phyloP scores from a whole-genome alignment of 2,329 filamentous ascomycete genomes.

The Phyllosticta citrichinensis region DNA sequence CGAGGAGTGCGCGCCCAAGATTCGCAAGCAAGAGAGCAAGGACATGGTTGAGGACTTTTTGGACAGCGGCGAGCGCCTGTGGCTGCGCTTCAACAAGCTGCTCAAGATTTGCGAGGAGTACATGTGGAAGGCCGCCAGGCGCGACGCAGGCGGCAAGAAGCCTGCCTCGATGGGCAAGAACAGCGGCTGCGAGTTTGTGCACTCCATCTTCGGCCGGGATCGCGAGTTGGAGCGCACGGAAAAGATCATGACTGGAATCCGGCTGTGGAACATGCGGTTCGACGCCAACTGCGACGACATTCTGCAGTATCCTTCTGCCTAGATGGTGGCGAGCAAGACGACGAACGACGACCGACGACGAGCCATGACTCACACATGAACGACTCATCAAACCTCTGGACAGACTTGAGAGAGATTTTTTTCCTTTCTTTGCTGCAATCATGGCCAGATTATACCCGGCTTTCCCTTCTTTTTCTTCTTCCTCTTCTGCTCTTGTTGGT shows the following conservation, averaged over 20 bases:
- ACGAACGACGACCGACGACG: not conserved
- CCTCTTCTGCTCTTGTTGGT: not conserved
- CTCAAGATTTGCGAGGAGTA: conserved; percentile 87
- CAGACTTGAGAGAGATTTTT: not conserved
- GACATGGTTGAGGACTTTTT: conserved; percentile 88
- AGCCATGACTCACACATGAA: not conserved
- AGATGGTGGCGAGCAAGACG: not conserved
- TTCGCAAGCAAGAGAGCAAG: conserved; percentile 61
- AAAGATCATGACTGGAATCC: conserved; percentile 81
- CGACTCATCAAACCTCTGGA: not conserved
- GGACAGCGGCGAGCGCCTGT: conserved; percentile 76
- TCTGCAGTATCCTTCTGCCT: conserved; percentile 42
- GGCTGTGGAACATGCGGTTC: conserved; percentile 86
- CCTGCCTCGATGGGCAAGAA: conserved; percentile 62
- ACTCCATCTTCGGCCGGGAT: conserved; percentile 88
- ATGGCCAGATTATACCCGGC: not conserved
- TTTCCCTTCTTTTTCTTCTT: not conserved
- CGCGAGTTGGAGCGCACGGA: conserved; percentile 83
- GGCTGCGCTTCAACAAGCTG: conserved; percentile 71
- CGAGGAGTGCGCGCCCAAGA: conserved; percentile 63
- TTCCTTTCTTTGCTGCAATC: not conserved
- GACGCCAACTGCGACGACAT: conserved; percentile 94
- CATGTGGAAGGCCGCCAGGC: conserved; percentile 54
- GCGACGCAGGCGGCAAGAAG: conserved; percentile 10
- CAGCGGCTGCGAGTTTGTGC: conserved; percentile 88